Conservation (phyloP, 305 asterid species). For the Andrographis paniculata region DNA sequence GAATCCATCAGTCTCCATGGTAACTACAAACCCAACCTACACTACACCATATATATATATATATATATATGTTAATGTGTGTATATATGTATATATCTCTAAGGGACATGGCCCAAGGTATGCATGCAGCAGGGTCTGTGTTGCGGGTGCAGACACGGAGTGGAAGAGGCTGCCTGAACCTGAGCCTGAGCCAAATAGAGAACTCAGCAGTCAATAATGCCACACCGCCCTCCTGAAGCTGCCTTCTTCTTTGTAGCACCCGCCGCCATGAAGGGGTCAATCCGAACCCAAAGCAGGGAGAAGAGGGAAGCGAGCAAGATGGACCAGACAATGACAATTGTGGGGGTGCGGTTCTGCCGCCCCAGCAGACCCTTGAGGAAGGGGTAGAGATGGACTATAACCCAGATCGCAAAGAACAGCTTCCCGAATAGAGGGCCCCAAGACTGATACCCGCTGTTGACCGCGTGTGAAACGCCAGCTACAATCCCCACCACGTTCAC, state of each 20-base stretch:
- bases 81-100: too few relatives aligned
- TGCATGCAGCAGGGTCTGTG: too few relatives aligned
- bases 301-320: constrained; percentile 55
- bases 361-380: constrained; percentile 58
- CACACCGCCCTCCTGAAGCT: constrained; percentile 48
- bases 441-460: constrained; percentile 58
- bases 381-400: constrained; percentile 53
- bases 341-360: constrained; percentile 52
- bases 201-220: constrained; percentile 41
- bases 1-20: too few relatives aligned
- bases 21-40: too few relatives aligned
- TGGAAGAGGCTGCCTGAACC: too few relatives aligned
- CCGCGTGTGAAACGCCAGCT: constrained; percentile 53
- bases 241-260: constrained; percentile 19
- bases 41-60: too few relatives aligned
- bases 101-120: too few relatives aligned
- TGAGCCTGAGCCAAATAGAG: too few relatives aligned
- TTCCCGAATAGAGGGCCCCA: constrained; percentile 66
- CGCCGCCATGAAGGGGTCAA: constrained; percentile 47
- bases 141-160: too few relatives aligned
- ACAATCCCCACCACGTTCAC: constrained; percentile 56
- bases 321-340: constrained; percentile 65
- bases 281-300: constrained; percentile 59
- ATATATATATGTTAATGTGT: too few relatives aligned
- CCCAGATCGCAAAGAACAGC: constrained; percentile 55